These are phyloP conservation scores for Trametes versicolor DNA, from an alignment of 1,284 basidiomycete genomes.

Conservation along the genomic window DNA sequence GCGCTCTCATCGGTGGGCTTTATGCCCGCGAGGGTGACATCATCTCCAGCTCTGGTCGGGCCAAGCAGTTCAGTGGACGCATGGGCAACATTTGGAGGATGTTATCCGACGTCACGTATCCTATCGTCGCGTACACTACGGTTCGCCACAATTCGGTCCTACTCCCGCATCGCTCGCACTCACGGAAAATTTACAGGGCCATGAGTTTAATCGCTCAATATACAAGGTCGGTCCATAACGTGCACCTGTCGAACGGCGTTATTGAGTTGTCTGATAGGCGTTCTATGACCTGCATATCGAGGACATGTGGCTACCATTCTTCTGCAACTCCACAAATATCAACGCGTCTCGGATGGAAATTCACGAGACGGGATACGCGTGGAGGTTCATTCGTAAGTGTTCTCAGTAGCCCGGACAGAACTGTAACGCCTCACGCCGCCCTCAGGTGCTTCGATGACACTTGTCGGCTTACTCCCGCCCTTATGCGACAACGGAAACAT, in stretches of 20 bases:
- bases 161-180: not conserved
- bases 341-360: conserved; percentile 97
- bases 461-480: conserved; percentile 95
- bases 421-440: not conserved
- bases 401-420: conserved; percentile 5
- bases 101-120: conserved; percentile 96
- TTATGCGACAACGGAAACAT: conserved; percentile 95
- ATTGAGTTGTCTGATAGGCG: conserved; percentile 51
- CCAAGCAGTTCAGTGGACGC: conserved; percentile 91
- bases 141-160: conserved; percentile 56
- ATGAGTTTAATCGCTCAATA: conserved; percentile 89
- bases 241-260: conserved; percentile 1
- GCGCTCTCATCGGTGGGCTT: conserved; percentile 93
- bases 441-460: conserved; percentile 95
- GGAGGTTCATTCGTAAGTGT: conserved; percentile 83
- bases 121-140: conserved; percentile 97
- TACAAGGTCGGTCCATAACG: conserved; percentile 68
- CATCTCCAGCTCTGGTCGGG: conserved; percentile 85
- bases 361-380: conserved; percentile 96
- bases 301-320: conserved; percentile 99
- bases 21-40: conserved; percentile 96
- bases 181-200: conserved; percentile 61
- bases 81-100: conserved; percentile 97
- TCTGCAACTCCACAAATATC: conserved; percentile 99
- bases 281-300: conserved; percentile 97